Base-by-base conservation (phyloP, 371 early-diverging fungal genomes). In the Catenaria anguillulae region DNA sequence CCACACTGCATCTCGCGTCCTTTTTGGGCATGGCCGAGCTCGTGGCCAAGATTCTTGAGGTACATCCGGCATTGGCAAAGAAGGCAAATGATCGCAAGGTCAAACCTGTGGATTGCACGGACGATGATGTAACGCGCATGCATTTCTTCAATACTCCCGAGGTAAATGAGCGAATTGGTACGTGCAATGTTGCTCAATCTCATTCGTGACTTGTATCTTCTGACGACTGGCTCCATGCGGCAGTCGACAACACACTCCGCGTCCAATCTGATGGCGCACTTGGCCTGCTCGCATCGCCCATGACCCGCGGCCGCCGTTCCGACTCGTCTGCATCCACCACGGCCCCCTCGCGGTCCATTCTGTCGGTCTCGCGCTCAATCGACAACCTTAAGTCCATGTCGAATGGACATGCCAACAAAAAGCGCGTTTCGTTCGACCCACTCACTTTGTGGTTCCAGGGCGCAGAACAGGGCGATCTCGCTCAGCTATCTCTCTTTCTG, bases 1-100 rank as follows among this genome's bases (percentile, higher is more conserved):
- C 85, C 0, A 75, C 78, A 4, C 69, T 87, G 37, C 86, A 86
- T 63, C 61, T 87, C 56, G 88, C 88, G 3, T 71, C 77, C n/a
- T 86, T 84, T 63, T 63, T 81, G 61, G 83, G 84, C 4, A 82
- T 85, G 79, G 69, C 75, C 4, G 77, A 76, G 35, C 67, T 86
- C 46, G 83, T 85, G 24, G 77, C 80, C 64, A 40, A 75, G 13
- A 52, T 85, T 35, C 60, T 85, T 13, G 80, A 80, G 37, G 64
- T 83, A 0, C 29, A 29, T 12, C 85, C 85, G 0, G 84, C 84
- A 12, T 67, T 73, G 43, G 63, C 72, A 4, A 71, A 74, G 65
- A 78, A 74, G 62, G 67, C 65, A 59, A 87, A 87, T 62, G 77
- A 77, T 40, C 64, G 78, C 26, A 73, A 75, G 42, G 82, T 82